Conservation (phyloP, 306 rosid genomes). For the Senna tora region DNA sequence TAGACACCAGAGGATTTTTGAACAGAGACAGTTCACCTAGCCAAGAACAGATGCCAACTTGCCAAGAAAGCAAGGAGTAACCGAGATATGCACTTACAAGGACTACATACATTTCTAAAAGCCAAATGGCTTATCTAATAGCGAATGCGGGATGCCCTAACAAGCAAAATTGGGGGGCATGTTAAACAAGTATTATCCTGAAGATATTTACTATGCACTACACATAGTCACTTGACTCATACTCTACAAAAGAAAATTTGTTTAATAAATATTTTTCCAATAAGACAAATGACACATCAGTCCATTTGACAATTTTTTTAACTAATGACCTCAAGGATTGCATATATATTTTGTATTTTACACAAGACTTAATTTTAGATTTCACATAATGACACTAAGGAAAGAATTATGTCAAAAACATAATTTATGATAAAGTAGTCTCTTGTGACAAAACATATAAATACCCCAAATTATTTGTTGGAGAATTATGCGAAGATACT, state of each 20-base stretch:
- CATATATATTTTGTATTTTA: too few relatives aligned
- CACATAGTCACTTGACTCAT: not conserved
- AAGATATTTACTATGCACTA: not conserved
- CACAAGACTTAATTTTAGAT: too few relatives aligned
- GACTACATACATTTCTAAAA: not conserved
- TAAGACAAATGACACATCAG: not conserved
- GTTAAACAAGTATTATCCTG: not conserved
- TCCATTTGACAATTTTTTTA: too few relatives aligned
- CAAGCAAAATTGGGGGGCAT: not conserved
- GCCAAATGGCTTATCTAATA: not conserved
- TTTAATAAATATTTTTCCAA: not conserved
- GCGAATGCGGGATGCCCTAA: not conserved
- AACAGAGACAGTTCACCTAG: constrained; percentile 21
- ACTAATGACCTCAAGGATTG: too few relatives aligned
- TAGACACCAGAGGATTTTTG: constrained; percentile 6
- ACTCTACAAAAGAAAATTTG: not conserved
- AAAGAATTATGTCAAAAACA: not conserved
- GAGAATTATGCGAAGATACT: constrained; percentile 19
- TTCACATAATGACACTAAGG: not conserved
- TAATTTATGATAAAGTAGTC: not conserved
- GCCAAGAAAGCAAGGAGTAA: too few relatives aligned
- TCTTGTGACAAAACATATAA: not conserved
- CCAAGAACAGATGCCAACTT: not conserved
- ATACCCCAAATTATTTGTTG: not conserved
- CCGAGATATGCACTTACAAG: not conserved